Conservation (phyloP, 2,329 filamentous ascomycete species). For the Seiridium cupressi region DNA sequence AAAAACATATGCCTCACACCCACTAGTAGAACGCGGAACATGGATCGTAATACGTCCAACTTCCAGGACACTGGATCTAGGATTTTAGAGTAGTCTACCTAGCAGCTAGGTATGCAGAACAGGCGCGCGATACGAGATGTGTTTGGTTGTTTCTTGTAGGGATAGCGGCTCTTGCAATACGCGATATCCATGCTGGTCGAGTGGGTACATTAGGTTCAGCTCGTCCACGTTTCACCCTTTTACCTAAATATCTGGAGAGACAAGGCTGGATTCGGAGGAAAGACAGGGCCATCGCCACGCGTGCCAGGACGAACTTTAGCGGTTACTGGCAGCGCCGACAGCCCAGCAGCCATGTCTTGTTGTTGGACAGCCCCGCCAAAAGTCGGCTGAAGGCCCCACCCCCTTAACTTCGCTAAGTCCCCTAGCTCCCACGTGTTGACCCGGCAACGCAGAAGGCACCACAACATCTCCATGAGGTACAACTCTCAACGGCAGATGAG, state of each 20-base stretch:
- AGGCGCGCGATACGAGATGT: too few relatives aligned
- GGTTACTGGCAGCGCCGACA: not conserved
- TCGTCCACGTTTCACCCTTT: not conserved
- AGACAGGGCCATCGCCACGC: too few relatives aligned
- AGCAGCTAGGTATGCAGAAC: too few relatives aligned
- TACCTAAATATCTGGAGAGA: not conserved
- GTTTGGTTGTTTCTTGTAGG: conserved; percentile 7
- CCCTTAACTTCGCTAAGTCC: not conserved
- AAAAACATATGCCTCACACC: too few relatives aligned
- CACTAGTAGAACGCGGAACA: too few relatives aligned
- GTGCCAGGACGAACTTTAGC: too few relatives aligned
- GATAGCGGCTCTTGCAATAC: too few relatives aligned
- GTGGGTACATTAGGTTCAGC: not conserved
- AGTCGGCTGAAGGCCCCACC: not conserved
- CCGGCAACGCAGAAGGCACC: not conserved
- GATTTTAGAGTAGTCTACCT: too few relatives aligned
- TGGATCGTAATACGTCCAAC: too few relatives aligned
- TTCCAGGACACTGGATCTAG: too few relatives aligned
- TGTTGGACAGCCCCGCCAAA: not conserved
- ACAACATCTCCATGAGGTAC: not conserved
- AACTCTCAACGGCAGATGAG: not conserved
- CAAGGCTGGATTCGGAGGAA: not conserved
- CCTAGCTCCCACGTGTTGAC: not conserved
- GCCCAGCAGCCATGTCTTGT: not conserved
- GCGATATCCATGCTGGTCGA: not conserved